phyloP scores from a whole-genome alignment of 805 yeast genomes.

The Naumovozyma baii region DNA sequence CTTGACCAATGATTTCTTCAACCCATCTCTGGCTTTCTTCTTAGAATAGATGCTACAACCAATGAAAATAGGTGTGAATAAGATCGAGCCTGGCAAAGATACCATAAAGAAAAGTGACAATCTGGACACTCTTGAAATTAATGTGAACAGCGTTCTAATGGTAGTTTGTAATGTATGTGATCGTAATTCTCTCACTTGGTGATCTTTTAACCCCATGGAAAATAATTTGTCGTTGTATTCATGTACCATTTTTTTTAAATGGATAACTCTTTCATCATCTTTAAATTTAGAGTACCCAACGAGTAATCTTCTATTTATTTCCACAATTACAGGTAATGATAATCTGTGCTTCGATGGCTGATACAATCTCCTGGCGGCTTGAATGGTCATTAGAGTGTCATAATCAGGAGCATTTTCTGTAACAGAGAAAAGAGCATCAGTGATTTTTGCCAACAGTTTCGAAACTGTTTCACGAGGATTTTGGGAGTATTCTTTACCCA shows the following conservation, averaged over 20 bases:
- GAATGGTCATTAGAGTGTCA: constrained; percentile 86
- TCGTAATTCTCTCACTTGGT: constrained; percentile 41
- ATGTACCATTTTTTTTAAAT: constrained; percentile 52
- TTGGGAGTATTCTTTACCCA: constrained; percentile 55
- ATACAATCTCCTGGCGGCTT: constrained; percentile 82
- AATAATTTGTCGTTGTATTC: constrained; percentile 57
- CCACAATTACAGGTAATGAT: constrained; percentile 72
- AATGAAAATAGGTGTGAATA: constrained; percentile 80
- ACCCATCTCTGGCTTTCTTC: constrained; percentile 64
- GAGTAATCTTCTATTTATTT: constrained; percentile 80
- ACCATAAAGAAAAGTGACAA: constrained; percentile 44
- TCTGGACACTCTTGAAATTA: constrained; percentile 44
- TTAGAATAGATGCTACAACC: constrained; percentile 61
- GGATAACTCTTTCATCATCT: constrained; percentile 58
- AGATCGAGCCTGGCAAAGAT: constrained; percentile 74
- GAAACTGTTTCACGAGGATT: constrained; percentile 66
- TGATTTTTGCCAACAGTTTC: constrained; percentile 58
- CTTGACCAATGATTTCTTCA: constrained; percentile 86
- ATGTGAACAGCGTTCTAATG: constrained; percentile 38
- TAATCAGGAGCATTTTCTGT: constrained; percentile 87
- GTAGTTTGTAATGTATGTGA: constrained; percentile 36
- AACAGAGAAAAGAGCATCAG: constrained; percentile 70
- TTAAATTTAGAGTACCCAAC: constrained; percentile 70
- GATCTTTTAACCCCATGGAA: constrained; percentile 58
- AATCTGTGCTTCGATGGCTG: constrained; percentile 6